Conservation (phyloP, 306 rosid genomes). For the Dicorynia guianensis region DNA sequence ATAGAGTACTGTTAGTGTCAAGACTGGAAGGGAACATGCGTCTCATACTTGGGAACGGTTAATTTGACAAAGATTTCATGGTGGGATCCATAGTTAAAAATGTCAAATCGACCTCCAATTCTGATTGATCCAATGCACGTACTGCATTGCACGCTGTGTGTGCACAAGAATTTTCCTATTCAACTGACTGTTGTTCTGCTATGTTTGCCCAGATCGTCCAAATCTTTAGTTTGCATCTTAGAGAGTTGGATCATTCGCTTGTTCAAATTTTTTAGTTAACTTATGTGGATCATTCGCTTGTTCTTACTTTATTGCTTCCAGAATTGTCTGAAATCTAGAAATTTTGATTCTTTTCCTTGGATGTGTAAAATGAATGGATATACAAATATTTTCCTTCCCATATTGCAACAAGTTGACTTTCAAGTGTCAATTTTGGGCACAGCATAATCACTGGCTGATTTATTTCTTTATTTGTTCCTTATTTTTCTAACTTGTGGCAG, state of each 20-base stretch:
- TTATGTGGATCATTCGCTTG: not conserved
- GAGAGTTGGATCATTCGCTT: no score
- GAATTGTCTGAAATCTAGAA: not conserved
- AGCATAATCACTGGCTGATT: not conserved
- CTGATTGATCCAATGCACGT: no score
- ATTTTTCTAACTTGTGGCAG: not conserved
- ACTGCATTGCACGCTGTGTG: no score
- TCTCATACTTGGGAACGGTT: no score
- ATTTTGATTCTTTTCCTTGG: conserved; percentile 5
- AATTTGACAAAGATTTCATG: no score
- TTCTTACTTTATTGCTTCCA: not conserved
- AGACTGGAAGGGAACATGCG: not conserved
- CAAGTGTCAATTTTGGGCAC: not conserved
- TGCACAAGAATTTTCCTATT: no score
- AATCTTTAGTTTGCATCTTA: no score
- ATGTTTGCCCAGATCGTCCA: no score
- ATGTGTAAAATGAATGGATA: not conserved
- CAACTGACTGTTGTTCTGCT: no score
- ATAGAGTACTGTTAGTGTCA: not conserved
- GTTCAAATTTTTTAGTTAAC: not conserved
- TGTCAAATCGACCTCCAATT: no score
- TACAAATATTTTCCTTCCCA: not conserved
- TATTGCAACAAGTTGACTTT: not conserved
- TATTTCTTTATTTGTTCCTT: conserved; percentile 3
- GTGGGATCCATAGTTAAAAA: no score